Conservation (phyloP, 1,284 basidiomycete species). For the Apiotrichum veenhuisii region DNA sequence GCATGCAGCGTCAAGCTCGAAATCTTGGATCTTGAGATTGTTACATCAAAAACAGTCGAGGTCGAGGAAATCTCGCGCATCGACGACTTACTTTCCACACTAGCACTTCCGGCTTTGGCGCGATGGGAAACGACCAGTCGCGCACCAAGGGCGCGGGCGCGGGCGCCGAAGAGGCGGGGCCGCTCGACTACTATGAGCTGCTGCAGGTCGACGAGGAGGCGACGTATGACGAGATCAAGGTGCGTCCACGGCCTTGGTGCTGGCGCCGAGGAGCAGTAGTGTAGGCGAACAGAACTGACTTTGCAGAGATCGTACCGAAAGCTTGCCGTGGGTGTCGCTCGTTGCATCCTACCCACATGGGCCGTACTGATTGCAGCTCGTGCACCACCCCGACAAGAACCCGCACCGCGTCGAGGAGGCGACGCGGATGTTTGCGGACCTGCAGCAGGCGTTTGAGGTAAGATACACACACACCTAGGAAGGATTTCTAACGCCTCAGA, state of each 20-base stretch:
- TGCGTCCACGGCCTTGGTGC: conserved; percentile 37
- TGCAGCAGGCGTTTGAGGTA: conserved; percentile 95
- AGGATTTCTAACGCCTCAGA: conserved; percentile 50
- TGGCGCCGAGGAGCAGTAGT: background rate
- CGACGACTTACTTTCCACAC: no score
- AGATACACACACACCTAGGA: background rate
- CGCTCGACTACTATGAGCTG: conserved; percentile 71
- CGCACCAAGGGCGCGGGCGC: conserved; percentile 14
- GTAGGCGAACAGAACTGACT: conserved; percentile 1
- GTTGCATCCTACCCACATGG: background rate
- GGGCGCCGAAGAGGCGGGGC: conserved; percentile 16
- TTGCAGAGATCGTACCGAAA: conserved; percentile 71
- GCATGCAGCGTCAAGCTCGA: no score
- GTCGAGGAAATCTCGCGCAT: no score
- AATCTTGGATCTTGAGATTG: no score
- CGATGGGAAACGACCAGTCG: conserved; percentile 47
- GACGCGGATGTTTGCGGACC: conserved; percentile 77
- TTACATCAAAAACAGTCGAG: no score
- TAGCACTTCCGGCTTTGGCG: background rate
- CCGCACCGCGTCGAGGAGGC: conserved; percentile 75
- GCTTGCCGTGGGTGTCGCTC: conserved; percentile 56
- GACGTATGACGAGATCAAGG: conserved; percentile 83
- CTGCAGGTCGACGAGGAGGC: conserved; percentile 75
- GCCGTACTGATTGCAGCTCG: conserved; percentile 49
- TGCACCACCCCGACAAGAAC: conserved; percentile 90